phyloP scores from a whole-genome alignment of 805 yeast species.

The Nadsonia fulvescens region DNA sequence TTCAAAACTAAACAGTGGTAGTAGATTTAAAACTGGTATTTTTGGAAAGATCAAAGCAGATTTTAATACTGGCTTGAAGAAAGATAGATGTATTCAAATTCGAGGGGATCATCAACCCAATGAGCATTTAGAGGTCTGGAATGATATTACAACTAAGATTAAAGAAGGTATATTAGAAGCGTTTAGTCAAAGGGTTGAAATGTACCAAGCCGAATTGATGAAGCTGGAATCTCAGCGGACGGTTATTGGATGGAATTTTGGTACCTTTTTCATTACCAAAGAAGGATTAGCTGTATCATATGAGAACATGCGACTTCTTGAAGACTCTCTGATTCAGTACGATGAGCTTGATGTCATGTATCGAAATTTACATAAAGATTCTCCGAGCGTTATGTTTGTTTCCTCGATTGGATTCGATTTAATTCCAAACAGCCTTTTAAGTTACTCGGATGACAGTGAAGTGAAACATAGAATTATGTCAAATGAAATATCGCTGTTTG shows the following conservation, averaged over 20 bases:
- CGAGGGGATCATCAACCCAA: constrained; percentile 10
- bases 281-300: constrained; percentile 35
- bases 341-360: constrained; percentile 25
- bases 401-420: constrained; percentile 15
- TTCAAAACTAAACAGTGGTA: constrained; percentile 15
- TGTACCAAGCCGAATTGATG: constrained; percentile 24
- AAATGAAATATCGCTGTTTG: constrained; percentile 21
- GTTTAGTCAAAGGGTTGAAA: constrained; percentile 29
- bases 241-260: constrained; percentile 28
- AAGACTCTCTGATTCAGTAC: constrained; percentile 41
- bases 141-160: constrained; percentile 24
- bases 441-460: constrained; percentile 9
- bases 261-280: constrained; percentile 25
- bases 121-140: constrained; percentile 29
- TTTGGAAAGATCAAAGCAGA: constrained; percentile 39
- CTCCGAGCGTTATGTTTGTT: constrained; percentile 17
- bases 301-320: constrained; percentile 36
- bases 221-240: constrained; percentile 20
- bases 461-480: constrained; percentile 18
- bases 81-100: constrained; percentile 20
- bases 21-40: constrained; percentile 28
- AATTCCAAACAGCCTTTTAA: constrained; percentile 9
- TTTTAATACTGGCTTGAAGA: constrained; percentile 22
- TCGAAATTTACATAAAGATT: constrained; percentile 8
- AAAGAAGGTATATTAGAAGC: constrained; percentile 35